Percentiles rank a stretch among this genome's conserved stretches.
These are phyloP conservation scores for Thelonectria olida DNA, from an alignment of 2,329 filamentous ascomycete genomes.

Conservation along the genomic window DNA sequence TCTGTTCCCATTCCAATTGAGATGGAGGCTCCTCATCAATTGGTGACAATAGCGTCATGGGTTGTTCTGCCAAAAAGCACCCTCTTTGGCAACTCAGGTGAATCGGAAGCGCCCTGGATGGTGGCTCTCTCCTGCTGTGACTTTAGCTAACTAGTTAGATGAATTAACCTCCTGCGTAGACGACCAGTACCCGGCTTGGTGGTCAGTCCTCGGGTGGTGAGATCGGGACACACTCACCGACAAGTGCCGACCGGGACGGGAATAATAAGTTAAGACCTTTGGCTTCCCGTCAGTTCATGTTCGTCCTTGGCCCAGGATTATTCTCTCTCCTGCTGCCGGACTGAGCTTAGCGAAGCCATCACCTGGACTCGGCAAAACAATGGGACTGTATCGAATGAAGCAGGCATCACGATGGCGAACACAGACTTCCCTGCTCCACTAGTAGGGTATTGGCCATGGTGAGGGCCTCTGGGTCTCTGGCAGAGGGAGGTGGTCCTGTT, in stretches of 20 bases:
- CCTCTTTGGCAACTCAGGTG: not conserved
- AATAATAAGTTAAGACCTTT: not conserved
- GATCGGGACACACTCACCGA: slow-evolving; percentile 23
- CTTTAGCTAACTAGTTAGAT: not conserved
- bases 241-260: slow-evolving; percentile 15
- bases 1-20: not conserved
- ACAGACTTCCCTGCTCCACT: slow-evolving; percentile 11
- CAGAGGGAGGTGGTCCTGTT: slow-evolving; percentile 4
- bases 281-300: not conserved
- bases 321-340: not conserved
- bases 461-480: not conserved
- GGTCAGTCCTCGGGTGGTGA: slow-evolving; percentile 11
- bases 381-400: slow-evolving; percentile 12
- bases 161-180: not conserved
- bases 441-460: not conserved
- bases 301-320: slow-evolving; percentile 4
- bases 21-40: not conserved
- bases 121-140: not conserved
- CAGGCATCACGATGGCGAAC: slow-evolving; percentile 3
- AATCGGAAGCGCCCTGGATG: not conserved
- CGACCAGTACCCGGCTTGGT: not conserved
- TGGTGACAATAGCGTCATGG: not conserved
- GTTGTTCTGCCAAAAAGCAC: not conserved
- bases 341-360: not conserved
- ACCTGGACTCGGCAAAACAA: not conserved